These are phyloP conservation scores for Backusella tarrabulga DNA, from an alignment of 192 early-diverging fungal species.

Conservation along the genomic window DNA sequence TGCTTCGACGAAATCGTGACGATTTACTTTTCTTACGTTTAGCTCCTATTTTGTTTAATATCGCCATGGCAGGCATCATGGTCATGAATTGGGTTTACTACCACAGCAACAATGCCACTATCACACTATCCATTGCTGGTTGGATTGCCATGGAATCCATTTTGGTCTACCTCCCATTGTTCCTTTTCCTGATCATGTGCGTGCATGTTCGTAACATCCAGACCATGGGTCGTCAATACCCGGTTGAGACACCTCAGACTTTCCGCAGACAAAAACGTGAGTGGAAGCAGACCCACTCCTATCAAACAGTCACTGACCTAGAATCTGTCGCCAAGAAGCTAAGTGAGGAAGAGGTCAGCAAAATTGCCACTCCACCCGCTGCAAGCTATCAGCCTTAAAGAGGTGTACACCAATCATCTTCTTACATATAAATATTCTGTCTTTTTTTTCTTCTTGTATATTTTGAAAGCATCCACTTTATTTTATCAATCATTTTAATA, in stretches of 20 bases:
- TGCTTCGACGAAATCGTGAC: constrained; percentile 9
- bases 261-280: constrained; percentile 4
- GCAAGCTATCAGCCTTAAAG: neutral
- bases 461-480: neutral
- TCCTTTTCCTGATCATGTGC: constrained; percentile 14
- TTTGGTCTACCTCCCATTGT: neutral
- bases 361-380: neutral
- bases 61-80: neutral
- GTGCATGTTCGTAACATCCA: constrained; percentile 4
- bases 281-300: neutral
- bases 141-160: constrained; percentile 5
- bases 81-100: constrained; percentile 3
- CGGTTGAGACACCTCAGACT: neutral
- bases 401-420: neutral
- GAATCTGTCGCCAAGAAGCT: neutral
- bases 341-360: neutral
- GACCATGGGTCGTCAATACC: constrained; percentile 6
- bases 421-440: neutral
- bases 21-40: constrained; percentile 11
- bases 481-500: neutral
- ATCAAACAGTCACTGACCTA: neutral
- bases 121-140: neutral
- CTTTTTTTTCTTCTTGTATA: neutral
- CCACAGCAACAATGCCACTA: neutral
- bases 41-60: constrained; percentile 3